Evolutionary conservation across 2,329 filamentous ascomycete species (phyloP).

Genomic region (Neofusicoccum cordaticola): DNA sequence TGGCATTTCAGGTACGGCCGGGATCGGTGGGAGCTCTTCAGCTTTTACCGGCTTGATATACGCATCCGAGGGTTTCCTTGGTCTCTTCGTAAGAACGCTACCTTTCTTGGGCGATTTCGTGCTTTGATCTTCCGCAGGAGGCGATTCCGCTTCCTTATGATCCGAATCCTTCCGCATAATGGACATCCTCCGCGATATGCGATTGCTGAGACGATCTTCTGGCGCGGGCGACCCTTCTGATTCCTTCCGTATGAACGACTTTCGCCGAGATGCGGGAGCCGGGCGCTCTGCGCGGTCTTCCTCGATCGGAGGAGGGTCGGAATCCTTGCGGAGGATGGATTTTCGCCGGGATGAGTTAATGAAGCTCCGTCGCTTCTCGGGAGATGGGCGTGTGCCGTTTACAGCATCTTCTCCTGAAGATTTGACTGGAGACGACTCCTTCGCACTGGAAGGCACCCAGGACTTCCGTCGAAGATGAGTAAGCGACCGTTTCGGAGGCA

Average conservation of each 20-base stretch:
- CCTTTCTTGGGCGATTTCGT: conserved; percentile 20
- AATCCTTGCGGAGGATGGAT: conserved; percentile 17
- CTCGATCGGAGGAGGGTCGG: conserved; percentile 2
- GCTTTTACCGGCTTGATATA: conserved; percentile 8
- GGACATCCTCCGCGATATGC: conserved; percentile 8
- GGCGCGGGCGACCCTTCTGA: conserved; percentile 15
- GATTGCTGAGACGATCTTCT: conserved; percentile 16
- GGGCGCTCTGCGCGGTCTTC: conserved; percentile 1
- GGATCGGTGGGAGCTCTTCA: conserved; percentile 7
- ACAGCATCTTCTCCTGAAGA: conserved; percentile 10
- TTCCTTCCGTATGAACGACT: conserved; percentile 18
- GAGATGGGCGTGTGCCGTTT: conserved; percentile 8
- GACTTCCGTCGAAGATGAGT: conserved; percentile 18
- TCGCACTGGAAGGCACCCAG: conserved; percentile 23
- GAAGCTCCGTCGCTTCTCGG: conserved; percentile 15
- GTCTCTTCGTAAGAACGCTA: conserved; percentile 32
- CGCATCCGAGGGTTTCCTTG: conserved; percentile 27
- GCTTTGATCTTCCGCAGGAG: not conserved
- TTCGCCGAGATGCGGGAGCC: not conserved
- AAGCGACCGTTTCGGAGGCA: conserved; percentile 14
- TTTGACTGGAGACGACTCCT: conserved; percentile 26
- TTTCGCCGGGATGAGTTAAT: conserved; percentile 11
- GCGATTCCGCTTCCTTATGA: not conserved
- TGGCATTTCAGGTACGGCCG: not conserved
- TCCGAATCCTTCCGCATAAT: conserved; percentile 10